Base-by-base conservation (phyloP, 2,329 filamentous ascomycete species). In the Arthrinium phaeospermum region DNA sequence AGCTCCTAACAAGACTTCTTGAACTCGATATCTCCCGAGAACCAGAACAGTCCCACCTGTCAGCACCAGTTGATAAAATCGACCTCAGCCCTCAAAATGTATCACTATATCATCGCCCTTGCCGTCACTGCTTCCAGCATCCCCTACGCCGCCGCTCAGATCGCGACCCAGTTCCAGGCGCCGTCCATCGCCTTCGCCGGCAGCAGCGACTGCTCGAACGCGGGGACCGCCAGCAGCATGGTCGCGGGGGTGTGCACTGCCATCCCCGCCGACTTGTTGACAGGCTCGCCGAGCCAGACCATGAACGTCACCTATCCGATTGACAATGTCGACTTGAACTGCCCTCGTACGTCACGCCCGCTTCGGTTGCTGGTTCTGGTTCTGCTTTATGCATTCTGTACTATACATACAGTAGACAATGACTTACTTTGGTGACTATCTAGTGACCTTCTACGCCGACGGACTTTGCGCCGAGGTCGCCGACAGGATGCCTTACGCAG, bases 91-190 rank as follows among this genome's bases (percentile, higher is more conserved):
- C 37, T 41, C 34, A 64, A 41, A 64, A 64, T 64, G 57, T 41
- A 64, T 64, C 57, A 13, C 57, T 41, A 24, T 12, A 64, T 64
- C 57, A 7, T 64, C 57, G 34, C 34, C 34, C 34, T 64, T n/a
- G 34, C 34, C 34, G 10, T 64, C 19, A 19, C 57, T 64, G 57
- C 57, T 37, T 41, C 34, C 30, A 41, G 57, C 34, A 24, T 64
- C 57, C 57, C 57, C 22, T 64, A 22, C 2, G 34, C 30, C 34
- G 34, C 34, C 30, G 57, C 57, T 10, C 57, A 64, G 57, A 64
- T 64, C 57, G 34, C 57, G 10, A 64, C 57, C 57, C 57, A 64
- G 57, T 64, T 64, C 34, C 57, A 64, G 57, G 3, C 57, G 57
- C 57, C 57, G 6, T 13, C 30, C 22, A 13, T 64, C 22, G 57